Conservation (phyloP, 129 eudicot species). For the Heracleum sosnowskyi region DNA sequence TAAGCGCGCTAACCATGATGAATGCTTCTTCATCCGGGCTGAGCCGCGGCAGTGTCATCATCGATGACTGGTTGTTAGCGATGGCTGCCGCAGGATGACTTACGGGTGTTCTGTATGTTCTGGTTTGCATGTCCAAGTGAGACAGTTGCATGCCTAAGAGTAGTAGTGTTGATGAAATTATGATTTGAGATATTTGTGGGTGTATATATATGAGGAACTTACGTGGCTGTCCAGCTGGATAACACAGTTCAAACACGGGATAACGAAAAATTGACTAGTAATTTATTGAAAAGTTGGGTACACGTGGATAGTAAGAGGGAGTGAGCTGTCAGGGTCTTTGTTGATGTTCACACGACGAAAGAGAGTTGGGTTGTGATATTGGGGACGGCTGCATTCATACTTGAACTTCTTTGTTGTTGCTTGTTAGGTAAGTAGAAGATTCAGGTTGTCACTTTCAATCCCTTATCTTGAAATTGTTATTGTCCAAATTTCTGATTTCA, state of each 20-base stretch:
- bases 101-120: background rate
- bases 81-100: background rate
- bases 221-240: constrained; percentile 34
- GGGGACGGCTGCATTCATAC: too few species aligned
- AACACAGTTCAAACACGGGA: constrained; percentile 30
- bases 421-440: too few species aligned
- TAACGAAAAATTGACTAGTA: background rate
- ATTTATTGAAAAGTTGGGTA: background rate
- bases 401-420: too few species aligned
- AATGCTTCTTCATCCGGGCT: constrained; percentile 21
- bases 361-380: too few species aligned
- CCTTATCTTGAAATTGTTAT: too few species aligned
- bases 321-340: background rate
- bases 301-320: background rate
- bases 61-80: background rate
- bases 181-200: too few species aligned
- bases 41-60: background rate
- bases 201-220: background rate
- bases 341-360: background rate
- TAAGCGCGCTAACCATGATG: constrained; percentile 25
- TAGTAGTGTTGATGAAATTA: too few species aligned
- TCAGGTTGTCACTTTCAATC: too few species aligned
- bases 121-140: background rate
- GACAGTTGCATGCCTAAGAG: background rate
- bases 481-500: too few species aligned